phyloP scores from a whole-genome alignment of 2,329 filamentous ascomycete genomes.

The Diaporthe vexans region DNA sequence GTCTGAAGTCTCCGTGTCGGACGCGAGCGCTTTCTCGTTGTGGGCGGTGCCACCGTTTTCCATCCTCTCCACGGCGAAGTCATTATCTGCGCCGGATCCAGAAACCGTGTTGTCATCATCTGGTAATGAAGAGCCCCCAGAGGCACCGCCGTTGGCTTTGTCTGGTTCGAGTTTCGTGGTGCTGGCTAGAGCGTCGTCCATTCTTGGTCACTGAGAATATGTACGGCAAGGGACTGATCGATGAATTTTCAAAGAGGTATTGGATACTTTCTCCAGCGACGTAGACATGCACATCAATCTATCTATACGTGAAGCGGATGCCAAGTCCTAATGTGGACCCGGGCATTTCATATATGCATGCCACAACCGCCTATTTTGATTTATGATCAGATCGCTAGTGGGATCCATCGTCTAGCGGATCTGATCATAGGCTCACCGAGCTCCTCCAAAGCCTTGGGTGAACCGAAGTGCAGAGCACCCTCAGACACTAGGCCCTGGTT shows the following conservation, averaged over 20 bases:
- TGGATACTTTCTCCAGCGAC: background rate
- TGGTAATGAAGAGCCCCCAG: background rate
- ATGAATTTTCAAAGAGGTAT: background rate
- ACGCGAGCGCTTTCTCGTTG: background rate
- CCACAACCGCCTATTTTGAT: background rate
- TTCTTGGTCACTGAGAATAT: background rate
- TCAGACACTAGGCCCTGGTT: background rate
- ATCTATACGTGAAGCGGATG: background rate
- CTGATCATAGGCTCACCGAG: background rate
- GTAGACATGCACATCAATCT: background rate
- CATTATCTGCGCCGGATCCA: constrained; percentile 3
- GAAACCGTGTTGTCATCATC: constrained; percentile 8
- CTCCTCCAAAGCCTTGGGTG: background rate
- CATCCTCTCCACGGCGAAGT: background rate
- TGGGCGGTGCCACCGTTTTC: background rate
- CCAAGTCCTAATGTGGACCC: background rate
- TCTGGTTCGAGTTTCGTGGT: background rate
- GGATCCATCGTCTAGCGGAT: background rate
- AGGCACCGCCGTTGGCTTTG: background rate
- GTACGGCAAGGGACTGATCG: background rate
- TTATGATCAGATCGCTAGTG: constrained; percentile 15
- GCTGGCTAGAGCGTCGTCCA: background rate
- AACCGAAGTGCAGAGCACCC: background rate
- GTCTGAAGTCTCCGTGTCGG: constrained; percentile 40
- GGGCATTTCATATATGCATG: background rate